A percentile compares a stretch with the other conserved stretches of the same genome.
Evolutionary conservation across 805 yeast genomes (phyloP).

Genomic region (Cyberlindnera lachancei): DNA sequence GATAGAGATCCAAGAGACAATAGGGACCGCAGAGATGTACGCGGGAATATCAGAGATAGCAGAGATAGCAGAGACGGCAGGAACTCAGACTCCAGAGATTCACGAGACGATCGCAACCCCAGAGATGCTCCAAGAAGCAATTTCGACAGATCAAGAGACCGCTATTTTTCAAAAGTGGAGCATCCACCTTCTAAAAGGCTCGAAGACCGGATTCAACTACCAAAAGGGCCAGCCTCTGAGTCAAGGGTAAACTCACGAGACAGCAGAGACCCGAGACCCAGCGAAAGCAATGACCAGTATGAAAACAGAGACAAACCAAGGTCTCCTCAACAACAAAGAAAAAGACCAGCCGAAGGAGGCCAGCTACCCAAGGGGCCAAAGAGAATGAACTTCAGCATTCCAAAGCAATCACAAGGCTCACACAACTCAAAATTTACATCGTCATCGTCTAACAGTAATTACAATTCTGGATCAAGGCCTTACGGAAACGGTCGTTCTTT

Average conservation of each 20-base stretch:
- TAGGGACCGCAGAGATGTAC: conserved; percentile 2
- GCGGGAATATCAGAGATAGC: background rate
- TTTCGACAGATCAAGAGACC: conserved; percentile 3
- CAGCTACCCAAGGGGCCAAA: conserved; percentile 3
- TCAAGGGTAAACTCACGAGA: background rate
- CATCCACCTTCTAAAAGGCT: background rate
- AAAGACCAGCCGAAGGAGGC: conserved; percentile 1
- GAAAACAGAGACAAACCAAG: background rate
- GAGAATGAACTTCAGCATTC: conserved; percentile 1
- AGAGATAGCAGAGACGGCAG: conserved; percentile 3
- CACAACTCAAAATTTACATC: background rate
- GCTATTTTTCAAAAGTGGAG: conserved; percentile 3
- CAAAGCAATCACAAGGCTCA: background rate
- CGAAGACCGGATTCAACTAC: background rate
- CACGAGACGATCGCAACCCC: background rate
- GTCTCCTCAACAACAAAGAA: conserved; percentile 1
- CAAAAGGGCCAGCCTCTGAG: conserved; percentile 1
- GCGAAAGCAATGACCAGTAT: background rate
- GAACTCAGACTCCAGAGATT: conserved; percentile 1
- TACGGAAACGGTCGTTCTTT: conserved; percentile 2
- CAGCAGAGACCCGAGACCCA: background rate
- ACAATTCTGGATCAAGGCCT: no score
- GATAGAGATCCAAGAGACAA: background rate
- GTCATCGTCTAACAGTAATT: no score
- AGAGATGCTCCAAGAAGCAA: background rate